phyloP scores from a whole-genome alignment of 441 rosid species.

The Aquilaria agallochum region DNA sequence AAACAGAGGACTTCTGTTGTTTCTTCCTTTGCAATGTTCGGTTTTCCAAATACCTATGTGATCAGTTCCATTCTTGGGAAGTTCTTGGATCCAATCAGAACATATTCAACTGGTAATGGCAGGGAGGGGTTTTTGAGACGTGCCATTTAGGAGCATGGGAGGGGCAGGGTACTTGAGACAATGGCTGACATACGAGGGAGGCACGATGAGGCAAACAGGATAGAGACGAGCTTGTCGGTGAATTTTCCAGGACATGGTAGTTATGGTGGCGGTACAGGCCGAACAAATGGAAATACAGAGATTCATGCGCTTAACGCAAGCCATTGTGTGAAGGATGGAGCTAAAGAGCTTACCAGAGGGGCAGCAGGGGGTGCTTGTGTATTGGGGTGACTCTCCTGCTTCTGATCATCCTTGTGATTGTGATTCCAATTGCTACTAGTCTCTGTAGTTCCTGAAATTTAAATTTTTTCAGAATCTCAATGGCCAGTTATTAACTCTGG shows the following conservation, averaged over 20 bases:
- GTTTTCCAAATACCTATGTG: too few relatives aligned
- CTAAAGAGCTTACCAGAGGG: constrained; percentile 79
- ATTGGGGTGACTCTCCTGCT: constrained; percentile 62
- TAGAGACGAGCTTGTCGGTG: constrained; percentile 86
- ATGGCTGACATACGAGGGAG: constrained; percentile 89
- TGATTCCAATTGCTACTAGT: constrained; percentile 72
- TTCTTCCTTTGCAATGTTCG: too few relatives aligned
- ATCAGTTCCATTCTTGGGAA: too few relatives aligned
- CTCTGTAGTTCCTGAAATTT: constrained; percentile 59
- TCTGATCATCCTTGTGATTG: constrained; percentile 57
- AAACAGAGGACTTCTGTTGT: too few relatives aligned
- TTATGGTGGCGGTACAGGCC: constrained; percentile 92
- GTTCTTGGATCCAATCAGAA: too few relatives aligned
- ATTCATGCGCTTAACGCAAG: constrained; percentile 81
- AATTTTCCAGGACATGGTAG: constrained; percentile 88
- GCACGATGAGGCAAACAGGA: constrained; percentile 78
- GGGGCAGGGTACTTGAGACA: constrained; percentile 81
- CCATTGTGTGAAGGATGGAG: constrained; percentile 74
- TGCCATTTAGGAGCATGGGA: constrained; percentile 91
- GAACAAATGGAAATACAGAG: constrained; percentile 95
- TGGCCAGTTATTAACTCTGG: constrained; percentile 39
- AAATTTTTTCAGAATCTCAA: constrained; percentile 28
- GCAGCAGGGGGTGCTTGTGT: constrained; percentile 80
- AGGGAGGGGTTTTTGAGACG: constrained; percentile 66
- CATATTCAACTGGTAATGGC: constrained; percentile 19